Conservation (phyloP, 164 flowering plant genomes). For the Macadamia integrifolia region DNA sequence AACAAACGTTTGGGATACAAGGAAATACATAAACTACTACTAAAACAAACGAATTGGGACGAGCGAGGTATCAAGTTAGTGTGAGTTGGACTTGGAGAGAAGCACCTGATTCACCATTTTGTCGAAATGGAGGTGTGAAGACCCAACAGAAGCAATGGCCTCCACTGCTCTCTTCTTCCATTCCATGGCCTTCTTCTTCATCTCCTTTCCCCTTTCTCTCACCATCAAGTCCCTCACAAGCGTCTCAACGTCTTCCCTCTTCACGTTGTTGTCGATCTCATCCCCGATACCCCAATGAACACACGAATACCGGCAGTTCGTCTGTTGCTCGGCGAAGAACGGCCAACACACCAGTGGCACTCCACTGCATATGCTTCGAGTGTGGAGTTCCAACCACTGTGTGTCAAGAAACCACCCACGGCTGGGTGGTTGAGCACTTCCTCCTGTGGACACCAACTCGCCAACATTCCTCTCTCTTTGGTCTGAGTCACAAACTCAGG, state of each 20-base stretch:
- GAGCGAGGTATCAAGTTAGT: no score
- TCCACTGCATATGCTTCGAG: constrained; percentile 26
- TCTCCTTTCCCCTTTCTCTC: constrained; percentile 30
- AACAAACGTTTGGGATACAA: no score
- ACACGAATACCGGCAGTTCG: constrained; percentile 30
- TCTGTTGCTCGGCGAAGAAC: constrained; percentile 37
- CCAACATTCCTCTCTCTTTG: constrained; percentile 14
- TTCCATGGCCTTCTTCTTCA: constrained; percentile 25
- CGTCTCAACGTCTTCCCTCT: constrained; percentile 27
- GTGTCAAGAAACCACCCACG: constrained; percentile 33
- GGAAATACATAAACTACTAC: no score
- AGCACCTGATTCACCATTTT: constrained; percentile 4
- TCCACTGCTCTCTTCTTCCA: constrained; percentile 29
- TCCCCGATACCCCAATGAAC: constrained; percentile 30
- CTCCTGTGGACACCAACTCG: constrained; percentile 36
- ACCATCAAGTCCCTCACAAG: constrained; percentile 40
- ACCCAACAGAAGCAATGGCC: constrained; percentile 19
- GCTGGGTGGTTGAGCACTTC: constrained; percentile 27
- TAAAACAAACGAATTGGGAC: no score
- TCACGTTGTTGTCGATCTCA: constrained; percentile 34
- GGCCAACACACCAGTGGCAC: constrained; percentile 43
- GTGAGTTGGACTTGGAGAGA: not conserved
- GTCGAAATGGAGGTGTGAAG: constrained; percentile 14
- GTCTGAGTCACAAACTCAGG: constrained; percentile 19
- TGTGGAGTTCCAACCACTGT: constrained; percentile 25